Evolutionary conservation across 1,139 yeast genomes (phyloP).

Genomic region (Saccharomyces uvarum): DNA sequence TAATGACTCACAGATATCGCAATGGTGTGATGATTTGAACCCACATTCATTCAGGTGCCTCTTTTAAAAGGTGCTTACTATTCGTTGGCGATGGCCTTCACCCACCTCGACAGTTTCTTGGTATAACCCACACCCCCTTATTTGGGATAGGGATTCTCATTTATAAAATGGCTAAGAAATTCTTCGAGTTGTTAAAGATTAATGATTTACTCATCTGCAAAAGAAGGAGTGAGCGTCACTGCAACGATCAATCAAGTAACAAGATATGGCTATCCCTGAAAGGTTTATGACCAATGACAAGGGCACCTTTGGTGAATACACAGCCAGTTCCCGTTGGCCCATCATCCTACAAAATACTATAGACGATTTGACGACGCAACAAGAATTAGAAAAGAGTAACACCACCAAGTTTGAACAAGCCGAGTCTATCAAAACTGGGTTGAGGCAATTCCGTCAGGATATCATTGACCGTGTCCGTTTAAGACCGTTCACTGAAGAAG

Average conservation of each 20-base stretch:
- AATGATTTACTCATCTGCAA: background rate
- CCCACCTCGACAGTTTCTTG: background rate
- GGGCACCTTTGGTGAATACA: conserved; percentile 72
- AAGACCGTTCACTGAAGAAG: conserved; percentile 39
- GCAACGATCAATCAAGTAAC: background rate
- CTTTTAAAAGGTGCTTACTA: background rate
- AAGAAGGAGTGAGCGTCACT: background rate
- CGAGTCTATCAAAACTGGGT: conserved; percentile 18
- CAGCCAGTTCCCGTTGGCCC: conserved; percentile 84
- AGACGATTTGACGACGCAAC: conserved; percentile 42
- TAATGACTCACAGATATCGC: background rate
- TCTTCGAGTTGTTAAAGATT: background rate
- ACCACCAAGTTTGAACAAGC: conserved; percentile 12
- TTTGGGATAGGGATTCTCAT: no score
- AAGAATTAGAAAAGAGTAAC: conserved; percentile 16
- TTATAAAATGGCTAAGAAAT: background rate
- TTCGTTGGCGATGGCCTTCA: background rate
- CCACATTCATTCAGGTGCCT: background rate
- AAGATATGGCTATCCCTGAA: conserved; percentile 2
- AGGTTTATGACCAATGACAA: conserved; percentile 39
- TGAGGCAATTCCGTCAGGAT: conserved; percentile 33
- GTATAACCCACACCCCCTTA: background rate
- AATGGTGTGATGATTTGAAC: background rate
- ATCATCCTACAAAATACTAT: conserved; percentile 62
- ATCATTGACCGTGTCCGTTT: conserved; percentile 33